Percentiles rank a stretch among this genome's conserved stretches.
These are phyloP conservation scores for Monosporascus sp. DNA, from an alignment of 2,329 filamentous ascomycete species.

Conservation along the genomic window DNA sequence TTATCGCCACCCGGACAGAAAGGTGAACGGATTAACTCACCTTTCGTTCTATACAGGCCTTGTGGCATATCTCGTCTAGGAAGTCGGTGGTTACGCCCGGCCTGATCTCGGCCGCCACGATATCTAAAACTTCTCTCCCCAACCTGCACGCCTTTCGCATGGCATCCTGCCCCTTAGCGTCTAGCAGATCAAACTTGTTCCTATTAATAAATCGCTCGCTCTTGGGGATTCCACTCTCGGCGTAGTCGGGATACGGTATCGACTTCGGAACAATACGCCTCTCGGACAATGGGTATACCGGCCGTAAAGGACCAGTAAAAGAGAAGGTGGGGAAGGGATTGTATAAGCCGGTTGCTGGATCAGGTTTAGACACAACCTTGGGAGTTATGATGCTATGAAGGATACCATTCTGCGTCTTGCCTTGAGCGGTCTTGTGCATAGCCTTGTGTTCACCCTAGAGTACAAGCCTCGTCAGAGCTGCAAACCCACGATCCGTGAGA, in stretches of 20 bases:
- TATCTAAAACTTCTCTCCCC: slow-evolving; percentile 86
- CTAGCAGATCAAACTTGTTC: slow-evolving; percentile 78
- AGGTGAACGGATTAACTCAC: slow-evolving; percentile 48
- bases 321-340: slow-evolving; percentile 88
- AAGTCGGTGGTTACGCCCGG: slow-evolving; percentile 96
- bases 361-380: slow-evolving; percentile 82
- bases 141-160: slow-evolving; percentile 92
- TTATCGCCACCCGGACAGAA: neutral
- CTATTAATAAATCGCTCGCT: slow-evolving; percentile 58
- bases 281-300: slow-evolving; percentile 78
- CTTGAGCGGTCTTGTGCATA: slow-evolving; percentile 65
- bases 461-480: slow-evolving; percentile 4
- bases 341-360: slow-evolving; percentile 82
- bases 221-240: slow-evolving; percentile 70
- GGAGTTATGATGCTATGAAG: slow-evolving; percentile 71
- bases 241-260: slow-evolving; percentile 84
- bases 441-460: slow-evolving; percentile 73
- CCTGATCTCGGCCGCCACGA: slow-evolving; percentile 74
- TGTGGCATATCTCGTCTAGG: slow-evolving; percentile 91
- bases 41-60: slow-evolving; percentile 87
- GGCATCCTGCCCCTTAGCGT: slow-evolving; percentile 72
- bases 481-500: neutral
- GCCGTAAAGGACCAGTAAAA: slow-evolving; percentile 76
- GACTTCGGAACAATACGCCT: slow-evolving; percentile 68
- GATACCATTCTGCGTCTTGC: slow-evolving; percentile 52